Evolutionary conservation across 306 rosid genomes (phyloP).

Genomic region (Rosa persica): DNA sequence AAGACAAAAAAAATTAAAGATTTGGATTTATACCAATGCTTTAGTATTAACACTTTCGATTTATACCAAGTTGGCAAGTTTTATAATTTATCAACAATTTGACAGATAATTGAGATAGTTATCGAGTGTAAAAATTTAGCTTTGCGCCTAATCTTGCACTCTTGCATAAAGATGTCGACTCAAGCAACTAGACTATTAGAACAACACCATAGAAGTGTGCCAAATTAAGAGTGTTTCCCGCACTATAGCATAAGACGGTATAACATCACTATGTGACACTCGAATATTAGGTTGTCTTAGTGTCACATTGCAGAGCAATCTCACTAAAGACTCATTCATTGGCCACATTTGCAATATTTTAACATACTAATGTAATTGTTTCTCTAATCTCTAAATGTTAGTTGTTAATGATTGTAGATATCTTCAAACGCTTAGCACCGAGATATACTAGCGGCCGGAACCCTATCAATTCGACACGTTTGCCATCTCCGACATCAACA

Average conservation of each 20-base stretch:
- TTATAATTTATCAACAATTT: not conserved
- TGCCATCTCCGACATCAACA: not conserved
- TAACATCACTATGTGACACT: not conserved
- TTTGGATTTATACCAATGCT: not conserved
- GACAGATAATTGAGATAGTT: not conserved
- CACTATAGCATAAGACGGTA: not conserved
- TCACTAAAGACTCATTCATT: no score
- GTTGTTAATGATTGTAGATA: not conserved
- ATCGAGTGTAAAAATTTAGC: no score
- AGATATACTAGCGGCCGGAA: not conserved
- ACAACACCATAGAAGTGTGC: not conserved
- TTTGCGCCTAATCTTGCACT: no score
- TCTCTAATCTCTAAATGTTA: no score
- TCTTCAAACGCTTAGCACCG: not conserved
- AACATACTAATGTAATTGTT: not conserved
- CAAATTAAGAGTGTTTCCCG: no score
- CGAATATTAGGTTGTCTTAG: no score
- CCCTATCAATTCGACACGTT: not conserved
- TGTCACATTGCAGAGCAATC: no score
- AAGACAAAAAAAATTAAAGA: not conserved
- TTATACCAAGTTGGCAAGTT: no score
- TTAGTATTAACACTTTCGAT: not conserved
- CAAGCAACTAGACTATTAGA: no score
- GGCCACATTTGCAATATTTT: not conserved
- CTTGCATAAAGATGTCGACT: not conserved